Percentiles rank a stretch among this genome's conserved stretches.
These are phyloP conservation scores for Solanum sejunctum DNA, from an alignment of 257 asterid species.

Conservation along the genomic window DNA sequence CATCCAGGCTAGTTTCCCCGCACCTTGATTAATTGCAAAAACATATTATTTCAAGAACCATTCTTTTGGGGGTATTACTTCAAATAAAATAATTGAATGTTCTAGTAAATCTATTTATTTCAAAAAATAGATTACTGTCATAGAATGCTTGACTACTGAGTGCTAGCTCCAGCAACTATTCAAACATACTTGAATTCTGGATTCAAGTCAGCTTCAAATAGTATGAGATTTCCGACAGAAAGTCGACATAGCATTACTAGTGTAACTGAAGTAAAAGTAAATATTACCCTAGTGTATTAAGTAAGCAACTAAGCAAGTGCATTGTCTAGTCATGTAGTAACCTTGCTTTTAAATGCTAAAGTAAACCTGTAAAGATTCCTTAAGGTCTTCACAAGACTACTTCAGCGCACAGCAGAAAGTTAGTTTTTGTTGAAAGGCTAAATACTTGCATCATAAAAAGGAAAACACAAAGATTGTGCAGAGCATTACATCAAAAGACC, in stretches of 20 bases:
- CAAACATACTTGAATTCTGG: neutral
- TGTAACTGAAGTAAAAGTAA: neutral
- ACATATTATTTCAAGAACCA: neutral
- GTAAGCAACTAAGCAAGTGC: neutral
- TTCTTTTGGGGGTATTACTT: neutral
- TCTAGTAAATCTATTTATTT: neutral
- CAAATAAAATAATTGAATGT: neutral
- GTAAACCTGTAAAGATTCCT: neutral
- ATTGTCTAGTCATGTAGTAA: neutral
- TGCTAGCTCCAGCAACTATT: neutral
- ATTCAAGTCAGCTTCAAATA: neutral
- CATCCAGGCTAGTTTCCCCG: neutral
- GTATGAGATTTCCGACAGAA: neutral
- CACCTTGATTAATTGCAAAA: neutral
- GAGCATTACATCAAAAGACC: neutral
- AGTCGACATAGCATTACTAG: neutral
- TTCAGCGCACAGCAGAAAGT: neutral
- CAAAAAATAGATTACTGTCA: neutral
- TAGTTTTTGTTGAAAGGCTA: neutral
- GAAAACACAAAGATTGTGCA: neutral
- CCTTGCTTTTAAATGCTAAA: neutral
- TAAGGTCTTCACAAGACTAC: neutral
- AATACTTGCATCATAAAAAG: neutral
- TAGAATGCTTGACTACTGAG: neutral
- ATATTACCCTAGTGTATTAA: neutral